Percentiles rank a stretch among this genome's conserved stretches.
Evolutionary conservation across 306 rosid genomes (phyloP).

Genomic region (Rosa rugosa): DNA sequence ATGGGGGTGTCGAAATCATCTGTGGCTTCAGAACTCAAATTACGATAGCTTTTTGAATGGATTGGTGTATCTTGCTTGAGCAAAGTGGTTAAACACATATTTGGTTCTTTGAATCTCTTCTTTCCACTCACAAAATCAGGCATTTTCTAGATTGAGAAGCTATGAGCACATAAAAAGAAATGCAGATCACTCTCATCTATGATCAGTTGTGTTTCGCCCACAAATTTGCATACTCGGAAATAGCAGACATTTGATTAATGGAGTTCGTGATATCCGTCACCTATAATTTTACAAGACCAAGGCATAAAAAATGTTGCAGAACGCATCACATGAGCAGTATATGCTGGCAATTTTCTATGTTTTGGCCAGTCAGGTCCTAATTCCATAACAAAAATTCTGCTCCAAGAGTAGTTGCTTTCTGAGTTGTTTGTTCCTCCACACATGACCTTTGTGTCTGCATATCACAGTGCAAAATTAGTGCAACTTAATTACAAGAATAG

Average conservation of each 20-base stretch:
- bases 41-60: constrained; percentile 41
- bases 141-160: constrained; percentile 43
- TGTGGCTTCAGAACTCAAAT: constrained; percentile 32
- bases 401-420: constrained; percentile 34
- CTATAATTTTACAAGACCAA: constrained; percentile 89
- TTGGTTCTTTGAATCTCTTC: constrained; percentile 52
- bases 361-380: constrained; percentile 71
- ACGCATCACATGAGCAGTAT: constrained; percentile 72
- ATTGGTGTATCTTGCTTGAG: constrained; percentile 37
- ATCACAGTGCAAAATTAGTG: constrained; percentile 15
- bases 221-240: constrained; percentile 23
- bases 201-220: constrained; percentile 30
- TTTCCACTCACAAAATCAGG: constrained; percentile 62
- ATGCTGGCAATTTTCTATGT: constrained; percentile 66
- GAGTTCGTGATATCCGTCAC: constrained; percentile 73
- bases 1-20: constrained; percentile 47
- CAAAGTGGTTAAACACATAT: constrained; percentile 54
- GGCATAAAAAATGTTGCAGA: constrained; percentile 73
- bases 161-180: constrained; percentile 25
- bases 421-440: constrained; percentile 44
- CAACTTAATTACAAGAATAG: not conserved
- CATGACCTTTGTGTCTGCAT: constrained; percentile 57
- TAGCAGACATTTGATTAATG: constrained; percentile 37
- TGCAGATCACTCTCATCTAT: constrained; percentile 24
- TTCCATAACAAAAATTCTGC: constrained; percentile 75